These are phyloP conservation scores for Xerocomellus amylosporus DNA, from an alignment of 768 basidiomycete genomes.

Conservation along the genomic window DNA sequence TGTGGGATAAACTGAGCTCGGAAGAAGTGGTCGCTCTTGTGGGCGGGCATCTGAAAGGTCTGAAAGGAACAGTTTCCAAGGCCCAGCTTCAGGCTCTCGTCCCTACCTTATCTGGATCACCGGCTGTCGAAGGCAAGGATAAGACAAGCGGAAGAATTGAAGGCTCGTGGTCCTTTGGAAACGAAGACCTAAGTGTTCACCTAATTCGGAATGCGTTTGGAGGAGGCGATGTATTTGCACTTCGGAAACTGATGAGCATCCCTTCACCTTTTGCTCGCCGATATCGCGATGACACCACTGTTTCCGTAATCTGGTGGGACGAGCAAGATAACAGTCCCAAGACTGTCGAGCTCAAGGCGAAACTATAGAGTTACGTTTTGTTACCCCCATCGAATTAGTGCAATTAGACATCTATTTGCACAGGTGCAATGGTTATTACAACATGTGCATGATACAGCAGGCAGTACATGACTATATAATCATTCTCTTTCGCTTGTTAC, in stretches of 20 bases:
- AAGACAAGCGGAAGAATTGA: constrained; percentile 35
- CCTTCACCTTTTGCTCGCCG: constrained; percentile 76
- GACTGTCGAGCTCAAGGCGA: constrained; percentile 42
- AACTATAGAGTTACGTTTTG: constrained; percentile 40
- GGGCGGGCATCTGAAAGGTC: constrained; percentile 72
- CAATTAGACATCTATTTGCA: background rate
- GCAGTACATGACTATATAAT: constrained; percentile 33
- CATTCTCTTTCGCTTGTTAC: constrained; percentile 35
- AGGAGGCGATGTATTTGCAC: constrained; percentile 60
- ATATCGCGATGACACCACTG: constrained; percentile 82
- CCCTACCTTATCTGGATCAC: constrained; percentile 48
- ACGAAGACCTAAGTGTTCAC: constrained; percentile 77
- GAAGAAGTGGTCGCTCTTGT: constrained; percentile 87
- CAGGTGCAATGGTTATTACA: constrained; percentile 2
- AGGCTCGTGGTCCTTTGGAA: constrained; percentile 74
- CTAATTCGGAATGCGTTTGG: constrained; percentile 90
- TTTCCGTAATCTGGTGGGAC: constrained; percentile 85
- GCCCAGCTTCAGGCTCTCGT: constrained; percentile 52
- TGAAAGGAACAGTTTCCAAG: constrained; percentile 64
- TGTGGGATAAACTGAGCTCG: constrained; percentile 75
- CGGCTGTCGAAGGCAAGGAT: constrained; percentile 64
- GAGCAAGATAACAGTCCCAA: constrained; percentile 46
- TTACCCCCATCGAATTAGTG: background rate
- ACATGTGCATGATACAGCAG: constrained; percentile 9
- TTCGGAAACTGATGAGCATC: constrained; percentile 71